phyloP scores from a whole-genome alignment of 768 basidiomycete species.

The Lactarius akahatsu region DNA sequence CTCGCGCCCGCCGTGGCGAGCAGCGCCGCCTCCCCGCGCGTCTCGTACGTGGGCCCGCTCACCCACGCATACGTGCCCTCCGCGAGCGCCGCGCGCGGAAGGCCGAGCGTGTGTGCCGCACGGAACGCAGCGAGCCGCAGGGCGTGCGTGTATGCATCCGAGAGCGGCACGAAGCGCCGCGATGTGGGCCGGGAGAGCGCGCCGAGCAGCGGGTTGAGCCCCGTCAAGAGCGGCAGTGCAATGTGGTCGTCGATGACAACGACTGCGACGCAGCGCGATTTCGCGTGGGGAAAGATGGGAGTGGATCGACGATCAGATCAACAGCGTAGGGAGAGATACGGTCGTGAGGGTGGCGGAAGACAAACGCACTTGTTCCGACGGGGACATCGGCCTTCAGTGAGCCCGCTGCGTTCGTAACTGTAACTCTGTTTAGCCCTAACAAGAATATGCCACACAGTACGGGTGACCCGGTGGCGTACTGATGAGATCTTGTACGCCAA shows the following conservation, averaged over 20 bases:
- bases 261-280: conserved; percentile 45
- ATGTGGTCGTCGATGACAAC: conserved; percentile 85
- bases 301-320: not conserved
- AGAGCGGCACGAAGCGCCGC: conserved; percentile 80
- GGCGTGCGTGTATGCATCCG: conserved; percentile 73
- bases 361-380: conserved; percentile 70
- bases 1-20: conserved; percentile 74
- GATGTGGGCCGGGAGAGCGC: conserved; percentile 56
- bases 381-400: conserved; percentile 69
- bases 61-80: conserved; percentile 93
- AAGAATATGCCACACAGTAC: not conserved
- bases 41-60: conserved; percentile 87
- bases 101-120: conserved; percentile 60
- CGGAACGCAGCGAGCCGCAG: conserved; percentile 74
- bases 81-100: conserved; percentile 55
- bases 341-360: conserved; percentile 1
- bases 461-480: conserved; percentile 58
- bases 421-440: not conserved
- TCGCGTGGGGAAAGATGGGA: not conserved
- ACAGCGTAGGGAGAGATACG: not conserved
- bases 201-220: conserved; percentile 79
- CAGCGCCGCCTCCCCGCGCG: conserved; percentile 81
- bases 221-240: conserved; percentile 73
- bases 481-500: conserved; percentile 75
- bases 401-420: conserved; percentile 85